Percentiles rank a stretch among this genome's conserved stretches.
Evolutionary conservation across 768 basidiomycete species (phyloP).

Genomic region (Tricholoma saponaceum): DNA sequence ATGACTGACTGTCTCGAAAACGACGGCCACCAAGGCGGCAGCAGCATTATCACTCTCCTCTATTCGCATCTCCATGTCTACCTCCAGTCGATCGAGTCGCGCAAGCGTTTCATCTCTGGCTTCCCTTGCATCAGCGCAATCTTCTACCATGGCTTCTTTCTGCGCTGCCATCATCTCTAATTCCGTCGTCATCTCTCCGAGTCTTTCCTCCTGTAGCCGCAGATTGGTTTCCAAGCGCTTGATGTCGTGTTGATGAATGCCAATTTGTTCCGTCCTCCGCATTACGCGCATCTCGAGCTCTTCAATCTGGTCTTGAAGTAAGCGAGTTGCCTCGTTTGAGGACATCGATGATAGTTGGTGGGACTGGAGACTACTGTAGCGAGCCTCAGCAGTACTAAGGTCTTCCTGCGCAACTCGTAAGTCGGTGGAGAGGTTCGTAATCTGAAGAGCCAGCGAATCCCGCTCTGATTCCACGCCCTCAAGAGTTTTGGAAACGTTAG

Average conservation of each 20-base stretch:
- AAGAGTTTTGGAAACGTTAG: constrained; percentile 40
- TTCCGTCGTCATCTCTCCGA: constrained; percentile 66
- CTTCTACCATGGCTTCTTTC: constrained; percentile 81
- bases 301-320: constrained; percentile 60
- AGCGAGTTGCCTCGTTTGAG: constrained; percentile 45
- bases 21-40: constrained; percentile 31
- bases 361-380: constrained; percentile 59
- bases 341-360: constrained; percentile 67
- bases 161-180: constrained; percentile 61
- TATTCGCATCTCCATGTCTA: constrained; percentile 40
- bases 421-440: constrained; percentile 60
- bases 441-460: constrained; percentile 59
- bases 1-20: constrained; percentile 31
- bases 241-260: constrained; percentile 76
- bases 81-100: constrained; percentile 57
- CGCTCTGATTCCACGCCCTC: constrained; percentile 63
- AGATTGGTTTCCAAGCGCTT: constrained; percentile 72
- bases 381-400: constrained; percentile 50
- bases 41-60: constrained; percentile 31
- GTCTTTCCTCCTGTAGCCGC: constrained; percentile 68
- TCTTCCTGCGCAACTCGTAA: constrained; percentile 49
- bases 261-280: constrained; percentile 70
- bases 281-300: constrained; percentile 64
- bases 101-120: constrained; percentile 61
- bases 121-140: constrained; percentile 74